These are phyloP conservation scores for Whalleya microplaca DNA, from an alignment of 2,329 filamentous ascomycete genomes.

Conservation along the genomic window DNA sequence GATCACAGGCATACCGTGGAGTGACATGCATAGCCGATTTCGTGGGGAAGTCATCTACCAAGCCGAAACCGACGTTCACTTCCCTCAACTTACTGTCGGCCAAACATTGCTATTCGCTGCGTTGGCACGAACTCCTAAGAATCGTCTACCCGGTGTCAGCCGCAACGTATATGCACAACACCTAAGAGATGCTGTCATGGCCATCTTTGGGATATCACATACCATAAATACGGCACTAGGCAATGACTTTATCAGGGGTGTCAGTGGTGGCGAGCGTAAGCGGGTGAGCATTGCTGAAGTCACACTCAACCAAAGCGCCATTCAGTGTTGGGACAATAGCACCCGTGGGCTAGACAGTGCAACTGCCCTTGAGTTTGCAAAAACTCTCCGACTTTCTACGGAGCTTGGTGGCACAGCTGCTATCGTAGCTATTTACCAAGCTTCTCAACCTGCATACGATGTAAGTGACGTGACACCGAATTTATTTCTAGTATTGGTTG, in stretches of 20 bases:
- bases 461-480: slow-evolving; percentile 4
- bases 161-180: slow-evolving; percentile 49
- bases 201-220: slow-evolving; percentile 66
- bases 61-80: slow-evolving; percentile 66
- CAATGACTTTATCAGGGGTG: slow-evolving; percentile 67
- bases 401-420: slow-evolving; percentile 34
- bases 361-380: neutral
- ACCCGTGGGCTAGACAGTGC: slow-evolving; percentile 64
- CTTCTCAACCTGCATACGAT: slow-evolving; percentile 11
- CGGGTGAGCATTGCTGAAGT: slow-evolving; percentile 71
- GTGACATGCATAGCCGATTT: slow-evolving; percentile 48
- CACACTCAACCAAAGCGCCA: slow-evolving; percentile 58
- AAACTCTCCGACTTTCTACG: neutral
- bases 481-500: too few relatives aligned
- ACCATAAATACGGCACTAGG: slow-evolving; percentile 69
- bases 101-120: slow-evolving; percentile 67
- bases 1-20: neutral
- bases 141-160: slow-evolving; percentile 59
- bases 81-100: slow-evolving; percentile 66
- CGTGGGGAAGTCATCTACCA: slow-evolving; percentile 65
- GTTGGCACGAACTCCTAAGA: slow-evolving; percentile 46
- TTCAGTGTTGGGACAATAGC: slow-evolving; percentile 71
- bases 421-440: slow-evolving; percentile 17
- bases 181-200: slow-evolving; percentile 46
- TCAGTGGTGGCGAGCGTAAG: slow-evolving; percentile 71